A percentile compares a stretch with the other conserved stretches of the same genome.
phyloP scores from a whole-genome alignment of 176 grass and related monocot species.

The Metroxylon sagu region DNA sequence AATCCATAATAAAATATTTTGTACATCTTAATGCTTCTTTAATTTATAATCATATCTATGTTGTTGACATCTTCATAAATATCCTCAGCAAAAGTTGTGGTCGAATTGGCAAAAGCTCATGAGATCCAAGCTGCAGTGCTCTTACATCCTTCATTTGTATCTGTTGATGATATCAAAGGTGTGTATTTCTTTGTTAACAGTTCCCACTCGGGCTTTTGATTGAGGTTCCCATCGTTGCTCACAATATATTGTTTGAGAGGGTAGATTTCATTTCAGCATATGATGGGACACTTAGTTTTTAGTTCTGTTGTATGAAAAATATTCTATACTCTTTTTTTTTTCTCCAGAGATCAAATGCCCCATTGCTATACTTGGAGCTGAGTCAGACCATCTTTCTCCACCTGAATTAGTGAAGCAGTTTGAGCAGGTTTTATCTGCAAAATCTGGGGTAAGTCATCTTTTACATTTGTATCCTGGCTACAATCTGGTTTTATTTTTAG shows the following conservation, averaged over 20 bases:
- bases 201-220: not conserved
- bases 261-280: not conserved
- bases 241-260: not conserved
- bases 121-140: constrained; percentile 65
- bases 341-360: constrained; percentile 52
- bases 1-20: not conserved
- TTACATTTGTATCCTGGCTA: not conserved
- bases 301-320: not conserved
- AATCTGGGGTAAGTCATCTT: constrained; percentile 44
- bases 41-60: not conserved
- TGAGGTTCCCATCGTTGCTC: too few species aligned
- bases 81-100: constrained; percentile 55
- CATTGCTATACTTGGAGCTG: constrained; percentile 62
- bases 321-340: not conserved
- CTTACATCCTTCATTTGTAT: constrained; percentile 53
- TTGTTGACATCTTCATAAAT: too few species aligned
- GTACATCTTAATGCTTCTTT: not conserved
- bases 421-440: constrained; percentile 41
- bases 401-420: constrained; percentile 60
- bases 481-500: not conserved
- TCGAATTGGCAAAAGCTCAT: constrained; percentile 56
- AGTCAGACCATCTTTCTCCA: constrained; percentile 45
- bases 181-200: not conserved
- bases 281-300: too few species aligned
- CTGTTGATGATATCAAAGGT: constrained; percentile 73